Evolutionary conservation across 768 basidiomycete species (phyloP), one percentile per base, ranked within the genome.

Genomic region (Phanerodontia chrysosporium): DNA sequence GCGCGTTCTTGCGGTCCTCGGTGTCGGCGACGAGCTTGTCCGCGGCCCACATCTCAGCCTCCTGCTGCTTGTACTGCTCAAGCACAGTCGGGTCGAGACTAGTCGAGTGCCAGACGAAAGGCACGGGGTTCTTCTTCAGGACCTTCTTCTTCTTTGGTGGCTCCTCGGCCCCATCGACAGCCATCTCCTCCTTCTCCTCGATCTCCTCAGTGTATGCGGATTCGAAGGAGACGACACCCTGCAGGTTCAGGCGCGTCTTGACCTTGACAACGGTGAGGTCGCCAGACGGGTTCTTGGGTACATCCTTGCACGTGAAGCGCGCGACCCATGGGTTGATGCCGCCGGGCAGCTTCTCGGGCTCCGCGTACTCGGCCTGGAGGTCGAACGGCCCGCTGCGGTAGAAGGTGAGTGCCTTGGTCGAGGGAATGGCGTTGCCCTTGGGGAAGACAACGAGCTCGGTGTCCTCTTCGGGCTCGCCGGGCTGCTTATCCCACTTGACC

Each of bases 11-110:
- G 74, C 92, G 87, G 74, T 98, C 92, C 93, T 98, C 96, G 58
- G 97, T 99, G 72, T 99, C 97, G 78, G 86, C 84, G 54, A 99
- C 96, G 62, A 98, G 89, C 80, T 96, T 98, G 77, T 99, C 97
- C 57, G 84, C 77, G 28, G 90, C 82, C 72, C 89, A 83, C 93
- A 99, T 92, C 76, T 89, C 77, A 18, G 85, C 86, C 78, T 98
- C 97, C 65, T 82, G 80, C 77, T 98, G 92, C 73, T 79, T 85
- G 71, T 80, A 78, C 58, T 73, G 70, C 68, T 95, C 87, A 44
- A 96, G 67, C 22, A 82, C 58, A 6, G 78, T 70, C 68, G 82
- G 76, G 67, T 92, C 89, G 62, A 97, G 72, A 2, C 83, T 82
- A 39, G 83, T 77, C 57, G 83, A 80, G 54, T 82, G 79, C 27